Evolutionary conservation across 176 grass and related monocot genomes (phyloP).

Genomic region (Musa schizocarpa): DNA sequence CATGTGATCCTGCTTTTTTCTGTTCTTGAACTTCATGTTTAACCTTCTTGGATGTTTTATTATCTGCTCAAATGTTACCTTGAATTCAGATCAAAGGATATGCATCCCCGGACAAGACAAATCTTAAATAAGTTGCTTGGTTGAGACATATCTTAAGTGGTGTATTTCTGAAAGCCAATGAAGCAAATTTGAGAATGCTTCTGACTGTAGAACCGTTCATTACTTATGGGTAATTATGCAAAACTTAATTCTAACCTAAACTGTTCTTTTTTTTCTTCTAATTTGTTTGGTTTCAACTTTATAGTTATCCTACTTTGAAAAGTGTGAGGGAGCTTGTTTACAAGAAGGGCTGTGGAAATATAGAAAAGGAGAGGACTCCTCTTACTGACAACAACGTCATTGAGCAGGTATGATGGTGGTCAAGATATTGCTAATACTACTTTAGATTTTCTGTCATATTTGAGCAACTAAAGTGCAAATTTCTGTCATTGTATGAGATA

Average conservation of each 20-base stretch:
- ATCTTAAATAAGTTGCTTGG: conserved; percentile 50
- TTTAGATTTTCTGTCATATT: no score
- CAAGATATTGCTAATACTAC: not conserved
- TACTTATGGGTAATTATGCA: conserved; percentile 68
- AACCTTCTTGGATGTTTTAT: not conserved
- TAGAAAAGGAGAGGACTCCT: conserved; percentile 60
- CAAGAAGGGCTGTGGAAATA: conserved; percentile 61
- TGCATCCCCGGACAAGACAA: conserved; percentile 66
- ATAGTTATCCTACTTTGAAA: conserved; percentile 76
- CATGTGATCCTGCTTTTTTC: not conserved
- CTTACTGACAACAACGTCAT: conserved; percentile 86
- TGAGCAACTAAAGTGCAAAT: no score
- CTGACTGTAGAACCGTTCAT: conserved; percentile 62
- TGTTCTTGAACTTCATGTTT: not conserved
- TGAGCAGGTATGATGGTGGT: conserved; percentile 50
- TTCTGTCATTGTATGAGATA: no score
- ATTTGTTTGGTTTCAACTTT: not conserved
- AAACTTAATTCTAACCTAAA: not conserved
- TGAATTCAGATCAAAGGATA: conserved; percentile 35
- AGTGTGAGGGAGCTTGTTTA: conserved; percentile 84
- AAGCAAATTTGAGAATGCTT: conserved; percentile 57
- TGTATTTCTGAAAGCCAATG: conserved; percentile 72
- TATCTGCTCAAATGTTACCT: conserved; percentile 8
- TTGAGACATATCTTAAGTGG: conserved; percentile 52
- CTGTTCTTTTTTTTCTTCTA: not conserved